Evolutionary conservation across 108 stramenopile genomes (phyloP).

Genomic region (Cyclotella sp.): DNA sequence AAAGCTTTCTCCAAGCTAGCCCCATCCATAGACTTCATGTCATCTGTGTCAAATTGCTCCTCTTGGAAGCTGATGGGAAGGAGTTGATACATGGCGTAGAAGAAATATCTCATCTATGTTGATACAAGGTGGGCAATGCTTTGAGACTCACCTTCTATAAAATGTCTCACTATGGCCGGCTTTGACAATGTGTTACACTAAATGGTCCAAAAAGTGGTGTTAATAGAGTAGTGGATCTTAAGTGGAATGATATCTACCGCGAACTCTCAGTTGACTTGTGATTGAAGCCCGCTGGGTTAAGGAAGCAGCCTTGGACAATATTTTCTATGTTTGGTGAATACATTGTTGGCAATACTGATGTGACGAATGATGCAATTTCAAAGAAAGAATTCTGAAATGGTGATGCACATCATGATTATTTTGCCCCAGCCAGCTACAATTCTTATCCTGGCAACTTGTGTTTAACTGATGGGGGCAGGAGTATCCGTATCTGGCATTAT

Average conservation of each 20-base stretch:
- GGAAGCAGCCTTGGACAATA: slow-evolving; percentile 66
- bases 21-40: slow-evolving; percentile 60
- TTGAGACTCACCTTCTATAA: slow-evolving; percentile 47
- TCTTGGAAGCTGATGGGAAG: slow-evolving; percentile 18
- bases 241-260: slow-evolving; percentile 25
- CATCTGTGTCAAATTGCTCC: slow-evolving; percentile 50
- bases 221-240: slow-evolving; percentile 8
- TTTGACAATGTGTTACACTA: slow-evolving; percentile 23
- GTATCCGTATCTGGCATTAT: slow-evolving; percentile 89
- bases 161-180: slow-evolving; percentile 11
- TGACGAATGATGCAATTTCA: slow-evolving; percentile 7
- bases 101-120: slow-evolving; percentile 9
- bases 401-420: slow-evolving; percentile 84
- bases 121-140: slow-evolving; percentile 22
- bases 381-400: slow-evolving; percentile 25
- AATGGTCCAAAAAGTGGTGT: slow-evolving; percentile 5
- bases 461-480: slow-evolving; percentile 61
- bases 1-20: slow-evolving; percentile 51
- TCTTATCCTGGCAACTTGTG: slow-evolving; percentile 40
- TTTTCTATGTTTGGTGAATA: slow-evolving; percentile 56
- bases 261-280: slow-evolving; percentile 37
- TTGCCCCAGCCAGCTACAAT: slow-evolving; percentile 61
- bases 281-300: slow-evolving; percentile 25
- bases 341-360: slow-evolving; percentile 42
- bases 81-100: slow-evolving; percentile 12